These are phyloP conservation scores for Pichia sp. DNA, from an alignment of 1,139 yeast species.

Conservation along the genomic window DNA sequence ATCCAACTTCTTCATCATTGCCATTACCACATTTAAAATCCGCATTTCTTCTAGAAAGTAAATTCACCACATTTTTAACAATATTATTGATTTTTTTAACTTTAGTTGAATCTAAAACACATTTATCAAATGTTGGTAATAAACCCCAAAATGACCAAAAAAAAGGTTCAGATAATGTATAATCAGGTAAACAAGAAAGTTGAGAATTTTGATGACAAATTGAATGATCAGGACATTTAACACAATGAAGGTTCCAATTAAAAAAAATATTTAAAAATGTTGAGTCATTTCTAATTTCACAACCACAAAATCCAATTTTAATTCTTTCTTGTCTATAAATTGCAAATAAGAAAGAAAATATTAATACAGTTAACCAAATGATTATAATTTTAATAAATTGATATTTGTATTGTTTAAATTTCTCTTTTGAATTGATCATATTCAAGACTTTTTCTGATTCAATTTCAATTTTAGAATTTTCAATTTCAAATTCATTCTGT, in stretches of 20 bases:
- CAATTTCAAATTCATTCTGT: constrained; percentile 23
- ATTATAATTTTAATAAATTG: constrained; percentile 14
- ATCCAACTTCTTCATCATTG: constrained; percentile 26
- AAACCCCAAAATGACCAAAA: constrained; percentile 45
- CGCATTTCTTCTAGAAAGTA: constrained; percentile 70
- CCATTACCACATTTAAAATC: constrained; percentile 39
- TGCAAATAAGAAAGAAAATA: constrained; percentile 28
- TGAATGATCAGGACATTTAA: constrained; percentile 79
- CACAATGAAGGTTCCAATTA: constrained; percentile 43
- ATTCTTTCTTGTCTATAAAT: constrained; percentile 50
- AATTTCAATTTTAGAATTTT: constrained; percentile 22
- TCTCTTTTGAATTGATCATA: constrained; percentile 14
- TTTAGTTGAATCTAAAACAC: constrained; percentile 74
- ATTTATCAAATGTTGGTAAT: constrained; percentile 55
- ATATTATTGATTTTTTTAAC: constrained; percentile 65
- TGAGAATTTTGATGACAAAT: constrained; percentile 60
- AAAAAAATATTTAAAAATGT: constrained; percentile 8
- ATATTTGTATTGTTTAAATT: constrained; percentile 10
- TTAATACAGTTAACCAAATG: constrained; percentile 16
- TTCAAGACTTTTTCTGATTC: constrained; percentile 24
- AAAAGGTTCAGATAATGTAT: constrained; percentile 50
- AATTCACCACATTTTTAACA: constrained; percentile 58
- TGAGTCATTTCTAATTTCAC: constrained; percentile 34
- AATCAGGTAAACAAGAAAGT: constrained; percentile 69
- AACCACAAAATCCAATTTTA: constrained; percentile 65